Conservation (phyloP, 495 filamentous ascomycete genomes). For the Letharia lupina region DNA sequence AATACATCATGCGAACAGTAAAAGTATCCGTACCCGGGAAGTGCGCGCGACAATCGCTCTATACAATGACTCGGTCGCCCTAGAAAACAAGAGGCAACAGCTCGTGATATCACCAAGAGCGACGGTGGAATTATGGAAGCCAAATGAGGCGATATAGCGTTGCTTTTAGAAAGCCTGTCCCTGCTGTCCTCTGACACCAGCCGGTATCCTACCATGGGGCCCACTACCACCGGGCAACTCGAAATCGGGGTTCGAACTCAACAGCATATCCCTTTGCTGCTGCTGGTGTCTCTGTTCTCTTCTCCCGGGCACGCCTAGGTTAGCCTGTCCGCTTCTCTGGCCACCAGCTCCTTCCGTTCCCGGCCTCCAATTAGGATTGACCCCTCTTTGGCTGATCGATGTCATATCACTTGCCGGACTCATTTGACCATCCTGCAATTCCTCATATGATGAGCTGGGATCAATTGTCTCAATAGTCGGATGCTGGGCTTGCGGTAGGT, state of each 20-base stretch:
- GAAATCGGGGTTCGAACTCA: slow-evolving; percentile 71
- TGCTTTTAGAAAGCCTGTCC: slow-evolving; percentile 19
- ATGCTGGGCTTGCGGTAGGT: slow-evolving; percentile 28
- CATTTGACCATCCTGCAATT: slow-evolving; percentile 57
- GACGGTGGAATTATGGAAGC: not conserved
- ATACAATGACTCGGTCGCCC: not conserved
- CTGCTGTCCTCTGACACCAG: slow-evolving; percentile 11
- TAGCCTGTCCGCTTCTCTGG: slow-evolving; percentile 17
- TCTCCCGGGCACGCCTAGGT: slow-evolving; percentile 22
- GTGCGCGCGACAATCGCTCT: not conserved
- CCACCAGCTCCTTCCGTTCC: not conserved
- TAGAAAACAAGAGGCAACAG: too few species aligned
- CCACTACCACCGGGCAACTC: slow-evolving; percentile 33
- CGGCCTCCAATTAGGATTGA: slow-evolving; percentile 76
- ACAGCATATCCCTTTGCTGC: slow-evolving; percentile 48
- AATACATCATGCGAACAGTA: not conserved
- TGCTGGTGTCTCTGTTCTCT: slow-evolving; percentile 29
- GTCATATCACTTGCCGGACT: slow-evolving; percentile 79
- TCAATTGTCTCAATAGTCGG: slow-evolving; percentile 27
- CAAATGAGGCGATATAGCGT: not conserved
- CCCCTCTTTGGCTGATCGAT: slow-evolving; percentile 71
- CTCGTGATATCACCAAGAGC: not conserved
- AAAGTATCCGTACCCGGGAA: not conserved
- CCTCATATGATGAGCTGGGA: slow-evolving; percentile 38
- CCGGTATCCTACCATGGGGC: slow-evolving; percentile 7